Percentiles rank a stretch among this genome's conserved stretches.
These are phyloP conservation scores for Hamigera avellanea DNA, from an alignment of 495 filamentous ascomycete species.

Conservation along the genomic window DNA sequence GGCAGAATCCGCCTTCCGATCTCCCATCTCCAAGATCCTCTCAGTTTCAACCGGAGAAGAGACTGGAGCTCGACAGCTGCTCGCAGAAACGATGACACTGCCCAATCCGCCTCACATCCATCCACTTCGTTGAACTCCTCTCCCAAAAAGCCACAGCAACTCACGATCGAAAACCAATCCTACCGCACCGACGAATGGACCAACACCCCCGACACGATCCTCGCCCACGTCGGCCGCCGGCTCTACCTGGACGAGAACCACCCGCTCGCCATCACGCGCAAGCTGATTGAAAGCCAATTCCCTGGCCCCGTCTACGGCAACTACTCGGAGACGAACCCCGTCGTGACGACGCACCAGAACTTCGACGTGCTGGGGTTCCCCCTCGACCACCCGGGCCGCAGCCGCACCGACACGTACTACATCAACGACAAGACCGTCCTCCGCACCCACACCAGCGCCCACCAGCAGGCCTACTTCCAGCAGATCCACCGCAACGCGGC, in stretches of 20 bases:
- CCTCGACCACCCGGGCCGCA: slow-evolving; percentile 77
- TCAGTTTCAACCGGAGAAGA: slow-evolving; percentile 6
- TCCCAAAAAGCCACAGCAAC: slow-evolving; percentile 7
- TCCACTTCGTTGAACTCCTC: no score
- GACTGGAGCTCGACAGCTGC: slow-evolving; percentile 26
- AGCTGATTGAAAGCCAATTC: slow-evolving; percentile 87
- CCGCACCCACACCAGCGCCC: slow-evolving; percentile 86
- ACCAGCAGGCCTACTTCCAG: slow-evolving; percentile 80
- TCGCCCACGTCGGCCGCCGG: slow-evolving; percentile 57
- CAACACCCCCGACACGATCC: slow-evolving; percentile 67
- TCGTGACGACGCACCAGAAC: slow-evolving; percentile 80
- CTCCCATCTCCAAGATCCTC: slow-evolving; percentile 8
- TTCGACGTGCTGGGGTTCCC: slow-evolving; percentile 93
- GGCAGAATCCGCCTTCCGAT: slow-evolving; percentile 17
- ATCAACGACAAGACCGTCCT: slow-evolving; percentile 75
- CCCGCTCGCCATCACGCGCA: slow-evolving; percentile 79
- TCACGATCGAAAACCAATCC: slow-evolving; percentile 46
- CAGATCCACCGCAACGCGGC: slow-evolving; percentile 30
- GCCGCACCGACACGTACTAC: slow-evolving; percentile 89
- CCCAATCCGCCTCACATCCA: slow-evolving; percentile 2
- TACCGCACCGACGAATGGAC: slow-evolving; percentile 74
- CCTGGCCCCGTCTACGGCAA: slow-evolving; percentile 57
- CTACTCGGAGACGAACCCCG: slow-evolving; percentile 67
- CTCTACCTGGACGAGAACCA: slow-evolving; percentile 83
- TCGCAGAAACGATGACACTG: slow-evolving; percentile 13